Evolutionary conservation across 805 yeast species (phyloP).

Genomic region (Saccharomyces mikatae): DNA sequence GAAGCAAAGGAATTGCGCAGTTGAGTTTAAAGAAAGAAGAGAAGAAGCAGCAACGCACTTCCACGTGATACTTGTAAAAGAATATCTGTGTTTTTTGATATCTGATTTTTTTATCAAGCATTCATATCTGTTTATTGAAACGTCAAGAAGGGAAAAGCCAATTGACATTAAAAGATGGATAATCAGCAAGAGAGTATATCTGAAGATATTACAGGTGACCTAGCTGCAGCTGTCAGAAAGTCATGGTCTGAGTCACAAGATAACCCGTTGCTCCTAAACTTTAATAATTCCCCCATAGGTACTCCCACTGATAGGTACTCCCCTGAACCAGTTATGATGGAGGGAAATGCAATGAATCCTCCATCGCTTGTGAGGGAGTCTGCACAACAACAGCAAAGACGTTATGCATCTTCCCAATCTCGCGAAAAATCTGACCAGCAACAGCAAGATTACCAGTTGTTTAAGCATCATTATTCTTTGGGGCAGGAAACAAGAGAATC

Average conservation of each 20-base stretch:
- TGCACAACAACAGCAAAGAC: neutral
- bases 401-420: neutral
- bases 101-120: neutral
- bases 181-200: neutral
- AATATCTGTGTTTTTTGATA: too few species aligned
- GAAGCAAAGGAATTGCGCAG: neutral
- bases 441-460: conserved; percentile 15
- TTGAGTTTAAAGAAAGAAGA: neutral
- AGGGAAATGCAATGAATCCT: neutral
- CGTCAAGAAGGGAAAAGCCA: neutral
- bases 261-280: neutral
- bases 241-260: conserved; percentile 28
- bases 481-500: conserved; percentile 19
- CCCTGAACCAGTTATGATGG: neutral
- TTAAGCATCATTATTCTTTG: conserved; percentile 25
- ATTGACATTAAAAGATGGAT: neutral
- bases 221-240: conserved; percentile 27
- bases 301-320: conserved; percentile 7
- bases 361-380: conserved; percentile 1
- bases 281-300: conserved; percentile 14
- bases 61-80: neutral
- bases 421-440: neutral
- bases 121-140: neutral
- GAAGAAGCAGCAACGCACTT: neutral
- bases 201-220: conserved; percentile 17